Evolutionary conservation across 805 yeast genomes (phyloP), one percentile per base, ranked within the genome.

Genomic region (Candida odintsovae): DNA sequence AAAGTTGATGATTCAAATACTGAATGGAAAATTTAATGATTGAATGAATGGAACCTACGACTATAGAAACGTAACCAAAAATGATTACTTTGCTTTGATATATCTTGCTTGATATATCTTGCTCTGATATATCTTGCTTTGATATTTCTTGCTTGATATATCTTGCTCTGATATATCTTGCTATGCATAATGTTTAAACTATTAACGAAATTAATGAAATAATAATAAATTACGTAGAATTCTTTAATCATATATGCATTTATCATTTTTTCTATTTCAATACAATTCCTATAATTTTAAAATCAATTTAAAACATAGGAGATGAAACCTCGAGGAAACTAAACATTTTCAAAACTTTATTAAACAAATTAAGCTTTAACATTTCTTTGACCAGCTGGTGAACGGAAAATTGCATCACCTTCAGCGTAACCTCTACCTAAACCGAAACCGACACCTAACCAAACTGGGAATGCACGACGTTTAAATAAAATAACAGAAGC

Each of bases 401-500:
- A 78, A 72, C 97, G 84, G 78, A 94, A 92, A 47, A 90, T 86
- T 50, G 97, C 95, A 64, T 94, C 98, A 51, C 98, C 99, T 73
- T 94, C 99, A 50, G 98, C 82, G 70, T 90, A 94, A 45, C 97
- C 97, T 74, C 97, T 85, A 55, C 99, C 99, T 52, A 90, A 77
- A 56, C 99, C 99, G 61, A 94, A 92, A 35, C 99, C 99, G 54
- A 90, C 71, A 55, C 99, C 99, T 51, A 92, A 70, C 96, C 97
- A 90, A 38, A 92, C 98, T 46, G 99, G 99, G 82, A 90, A 94
- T 10, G 96, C 77, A 70, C 98, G 83, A 76, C 98, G 87, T 68
- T 78, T 88, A 76, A 94, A 94, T 48, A 94, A 70, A 50, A 94
- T 69, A 39, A 90, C 95, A 9, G 97, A 88, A 40, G 95, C 86